phyloP scores from a whole-genome alignment of 768 basidiomycete genomes.

The Royoungia palumana region DNA sequence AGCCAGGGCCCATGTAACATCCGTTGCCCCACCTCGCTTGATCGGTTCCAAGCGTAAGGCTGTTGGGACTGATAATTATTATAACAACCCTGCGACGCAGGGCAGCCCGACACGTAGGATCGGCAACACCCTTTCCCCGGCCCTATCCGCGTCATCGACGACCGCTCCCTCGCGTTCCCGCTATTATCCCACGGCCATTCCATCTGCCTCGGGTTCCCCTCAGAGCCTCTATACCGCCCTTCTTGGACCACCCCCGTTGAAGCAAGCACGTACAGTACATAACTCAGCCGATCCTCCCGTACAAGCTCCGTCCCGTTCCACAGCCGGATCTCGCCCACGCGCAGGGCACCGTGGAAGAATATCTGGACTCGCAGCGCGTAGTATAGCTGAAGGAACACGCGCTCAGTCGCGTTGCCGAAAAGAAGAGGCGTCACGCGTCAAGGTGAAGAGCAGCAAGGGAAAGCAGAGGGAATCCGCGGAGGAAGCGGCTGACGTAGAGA shows the following conservation, averaged over 20 bases:
- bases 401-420: slow-evolving; percentile 43
- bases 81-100: slow-evolving; percentile 52
- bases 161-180: slow-evolving; percentile 39
- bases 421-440: slow-evolving; percentile 36
- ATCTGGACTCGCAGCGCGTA: slow-evolving; percentile 30
- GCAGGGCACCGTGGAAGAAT: slow-evolving; percentile 15
- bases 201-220: slow-evolving; percentile 38
- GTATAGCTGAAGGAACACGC: slow-evolving; percentile 46
- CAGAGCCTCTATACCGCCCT: slow-evolving; percentile 73
- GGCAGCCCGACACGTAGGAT: slow-evolving; percentile 38
- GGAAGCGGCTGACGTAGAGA: slow-evolving; percentile 53
- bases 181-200: slow-evolving; percentile 38
- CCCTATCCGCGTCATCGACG: slow-evolving; percentile 23
- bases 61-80: slow-evolving; percentile 39
- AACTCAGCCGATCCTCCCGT: slow-evolving; percentile 70
- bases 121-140: slow-evolving; percentile 44
- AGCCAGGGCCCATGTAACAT: slow-evolving; percentile 47
- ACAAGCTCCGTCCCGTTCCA: slow-evolving; percentile 41
- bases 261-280: slow-evolving; percentile 76
- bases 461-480: slow-evolving; percentile 43
- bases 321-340: slow-evolving; percentile 31
- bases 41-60: slow-evolving; percentile 60
- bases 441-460: slow-evolving; percentile 44
- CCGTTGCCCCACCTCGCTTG: slow-evolving; percentile 47
- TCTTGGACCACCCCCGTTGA: slow-evolving; percentile 70